These are phyloP conservation scores for Litsea cubeba DNA, from an alignment of 164 flowering plant species.

Conservation along the genomic window DNA sequence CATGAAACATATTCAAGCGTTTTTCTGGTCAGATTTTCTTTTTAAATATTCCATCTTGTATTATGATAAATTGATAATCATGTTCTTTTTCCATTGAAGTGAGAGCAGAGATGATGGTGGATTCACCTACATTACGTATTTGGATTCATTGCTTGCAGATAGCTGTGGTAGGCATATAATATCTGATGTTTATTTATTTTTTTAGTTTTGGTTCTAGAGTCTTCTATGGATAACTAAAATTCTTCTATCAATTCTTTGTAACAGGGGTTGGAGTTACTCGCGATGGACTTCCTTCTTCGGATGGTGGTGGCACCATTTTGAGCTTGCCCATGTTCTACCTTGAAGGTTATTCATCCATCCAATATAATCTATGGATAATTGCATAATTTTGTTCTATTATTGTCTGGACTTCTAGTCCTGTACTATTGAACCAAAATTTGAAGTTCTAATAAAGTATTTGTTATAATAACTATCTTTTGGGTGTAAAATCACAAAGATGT, in stretches of 20 bases:
- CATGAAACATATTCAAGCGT: too few species aligned
- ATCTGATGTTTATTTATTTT: background rate
- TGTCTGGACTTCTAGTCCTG: too few species aligned
- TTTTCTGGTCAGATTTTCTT: too few species aligned
- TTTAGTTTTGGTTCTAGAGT: background rate
- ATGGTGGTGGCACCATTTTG: slow-evolving; percentile 60
- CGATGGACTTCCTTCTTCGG: slow-evolving; percentile 55
- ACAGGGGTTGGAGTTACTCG: slow-evolving; percentile 88
- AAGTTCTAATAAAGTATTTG: too few species aligned
- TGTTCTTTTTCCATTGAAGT: slow-evolving; percentile 16
- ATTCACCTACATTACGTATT: slow-evolving; percentile 50
- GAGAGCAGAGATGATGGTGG: slow-evolving; percentile 33
- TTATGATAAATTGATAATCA: too few species aligned
- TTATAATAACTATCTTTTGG: too few species aligned
- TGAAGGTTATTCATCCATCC: slow-evolving; percentile 43
- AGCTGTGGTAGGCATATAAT: slow-evolving; percentile 72
- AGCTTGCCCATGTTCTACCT: slow-evolving; percentile 73
- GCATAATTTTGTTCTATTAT: too few species aligned
- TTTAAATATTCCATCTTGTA: too few species aligned
- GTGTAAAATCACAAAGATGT: too few species aligned
- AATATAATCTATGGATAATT: too few species aligned
- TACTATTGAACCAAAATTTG: too few species aligned
- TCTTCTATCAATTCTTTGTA: slow-evolving; percentile 16
- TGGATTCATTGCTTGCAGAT: slow-evolving; percentile 82
- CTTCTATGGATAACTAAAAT: background rate